phyloP scores from a whole-genome alignment of 768 basidiomycete species.

The Xanthoconium purpureum region DNA sequence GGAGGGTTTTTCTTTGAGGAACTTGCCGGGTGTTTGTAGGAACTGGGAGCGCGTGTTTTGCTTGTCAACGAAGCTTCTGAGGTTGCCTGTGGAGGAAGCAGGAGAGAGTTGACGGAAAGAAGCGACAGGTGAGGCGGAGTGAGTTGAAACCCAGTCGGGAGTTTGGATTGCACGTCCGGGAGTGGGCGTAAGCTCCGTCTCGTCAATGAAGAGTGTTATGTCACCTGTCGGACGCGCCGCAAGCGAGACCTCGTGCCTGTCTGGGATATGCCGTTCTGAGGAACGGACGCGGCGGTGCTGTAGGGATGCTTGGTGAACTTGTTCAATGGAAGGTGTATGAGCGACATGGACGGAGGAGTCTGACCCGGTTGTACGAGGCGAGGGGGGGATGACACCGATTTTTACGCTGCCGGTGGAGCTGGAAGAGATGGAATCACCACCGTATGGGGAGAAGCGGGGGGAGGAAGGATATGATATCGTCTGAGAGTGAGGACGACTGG shows the following conservation, averaged over 20 bases:
- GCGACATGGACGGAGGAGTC: constrained; percentile 11
- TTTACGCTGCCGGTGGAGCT: constrained; percentile 24
- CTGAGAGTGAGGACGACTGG: constrained; percentile 8
- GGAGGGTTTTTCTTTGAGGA: constrained; percentile 16
- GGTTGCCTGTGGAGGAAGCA: constrained; percentile 32
- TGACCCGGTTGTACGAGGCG: constrained; percentile 19
- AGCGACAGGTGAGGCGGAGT: constrained; percentile 8
- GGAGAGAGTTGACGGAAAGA: constrained; percentile 27
- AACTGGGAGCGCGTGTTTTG: constrained; percentile 2
- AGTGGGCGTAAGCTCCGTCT: constrained; percentile 30
- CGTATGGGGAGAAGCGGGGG: constrained; percentile 2
- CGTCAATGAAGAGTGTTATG: constrained; percentile 17
- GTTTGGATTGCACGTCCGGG: constrained; percentile 9
- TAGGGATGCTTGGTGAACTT: constrained; percentile 10
- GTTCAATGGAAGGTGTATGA: constrained; percentile 15
- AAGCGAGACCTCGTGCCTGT: constrained; percentile 34
- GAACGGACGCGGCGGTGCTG: constrained; percentile 32
- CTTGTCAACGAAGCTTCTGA: constrained; percentile 27
- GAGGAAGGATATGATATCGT: constrained; percentile 9
- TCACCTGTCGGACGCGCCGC: constrained; percentile 30
- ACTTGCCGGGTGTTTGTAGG: not conserved
- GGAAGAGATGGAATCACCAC: constrained; percentile 3
- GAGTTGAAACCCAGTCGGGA: constrained; percentile 17
- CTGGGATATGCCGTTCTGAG: constrained; percentile 28
- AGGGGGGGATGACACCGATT: constrained; percentile 33